phyloP scores from a whole-genome alignment of 1,139 yeast genomes.

The Lodderomyces metapsilosis region DNA sequence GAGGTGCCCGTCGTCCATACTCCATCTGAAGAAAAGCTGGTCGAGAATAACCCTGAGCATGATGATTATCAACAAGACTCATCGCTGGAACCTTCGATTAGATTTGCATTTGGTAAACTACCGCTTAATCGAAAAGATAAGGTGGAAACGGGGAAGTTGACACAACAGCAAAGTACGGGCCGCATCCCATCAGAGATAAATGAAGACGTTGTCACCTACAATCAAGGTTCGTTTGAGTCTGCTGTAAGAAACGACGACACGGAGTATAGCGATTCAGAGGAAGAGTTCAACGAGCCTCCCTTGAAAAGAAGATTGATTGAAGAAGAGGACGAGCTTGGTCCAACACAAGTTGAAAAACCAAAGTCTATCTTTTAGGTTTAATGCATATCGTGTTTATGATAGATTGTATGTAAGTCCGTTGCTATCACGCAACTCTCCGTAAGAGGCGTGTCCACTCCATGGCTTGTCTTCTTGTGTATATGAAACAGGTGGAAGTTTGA shows the following conservation, averaged over 20 bases:
- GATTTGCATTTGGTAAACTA: conserved; percentile 6
- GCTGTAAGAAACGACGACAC: conserved; percentile 20
- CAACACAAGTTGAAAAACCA: conserved; percentile 36
- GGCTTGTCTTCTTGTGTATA: conserved; percentile 45
- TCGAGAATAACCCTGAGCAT: neutral
- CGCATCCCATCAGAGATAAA: conserved; percentile 2
- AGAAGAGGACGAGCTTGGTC: conserved; percentile 27
- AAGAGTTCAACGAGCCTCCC: conserved; percentile 11
- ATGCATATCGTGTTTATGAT: no score
- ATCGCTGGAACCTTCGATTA: conserved; percentile 6
- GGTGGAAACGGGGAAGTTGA: neutral
- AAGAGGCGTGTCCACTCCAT: conserved; percentile 39
- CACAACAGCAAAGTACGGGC: neutral
- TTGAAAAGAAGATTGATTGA: conserved; percentile 13
- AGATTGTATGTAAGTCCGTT: conserved; percentile 21
- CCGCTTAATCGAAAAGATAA: neutral
- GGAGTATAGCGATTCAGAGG: conserved; percentile 24
- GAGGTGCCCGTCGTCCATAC: conserved; percentile 13
- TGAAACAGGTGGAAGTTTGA: conserved; percentile 45
- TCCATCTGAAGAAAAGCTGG: conserved; percentile 2
- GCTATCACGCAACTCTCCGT: conserved; percentile 22
- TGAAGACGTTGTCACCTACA: conserved; percentile 13
- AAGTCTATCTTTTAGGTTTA: conserved; percentile 32
- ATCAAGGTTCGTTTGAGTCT: conserved; percentile 2
- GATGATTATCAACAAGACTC: conserved; percentile 3